These are phyloP conservation scores for Podaxis rugospora DNA, from an alignment of 768 basidiomycete species.

Conservation along the genomic window DNA sequence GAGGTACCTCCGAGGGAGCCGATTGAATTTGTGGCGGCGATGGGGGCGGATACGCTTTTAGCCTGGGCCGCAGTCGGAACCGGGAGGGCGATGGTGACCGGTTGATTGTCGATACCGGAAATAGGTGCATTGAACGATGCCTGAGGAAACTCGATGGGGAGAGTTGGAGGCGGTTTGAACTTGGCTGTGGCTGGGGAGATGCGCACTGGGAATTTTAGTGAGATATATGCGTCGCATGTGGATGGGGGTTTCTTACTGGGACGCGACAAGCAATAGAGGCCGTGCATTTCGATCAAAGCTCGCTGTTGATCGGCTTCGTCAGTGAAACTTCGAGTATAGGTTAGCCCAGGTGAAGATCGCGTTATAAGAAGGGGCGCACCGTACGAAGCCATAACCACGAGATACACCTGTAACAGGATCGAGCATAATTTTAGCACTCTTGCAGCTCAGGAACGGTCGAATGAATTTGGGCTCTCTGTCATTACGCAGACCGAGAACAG, in stretches of 20 bases:
- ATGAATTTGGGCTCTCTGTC: conserved; percentile 89
- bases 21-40: conserved; percentile 45
- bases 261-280: conserved; percentile 82
- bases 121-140: conserved; percentile 37
- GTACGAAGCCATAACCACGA: conserved; percentile 89
- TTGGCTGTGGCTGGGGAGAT: conserved; percentile 89
- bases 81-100: conserved; percentile 46
- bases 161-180: conserved; percentile 57
- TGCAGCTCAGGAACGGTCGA: conserved; percentile 84
- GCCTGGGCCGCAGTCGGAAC: conserved; percentile 39
- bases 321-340: conserved; percentile 56
- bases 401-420: conserved; percentile 88
- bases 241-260: conserved; percentile 59
- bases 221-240: conserved; percentile 25
- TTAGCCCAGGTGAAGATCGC: conserved; percentile 8
- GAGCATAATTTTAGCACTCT: conserved; percentile 94
- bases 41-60: conserved; percentile 69
- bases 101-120: conserved; percentile 29
- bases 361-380: conserved; percentile 39
- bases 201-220: conserved; percentile 53
- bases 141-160: conserved; percentile 40
- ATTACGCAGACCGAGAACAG: conserved; percentile 77
- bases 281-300: conserved; percentile 89
- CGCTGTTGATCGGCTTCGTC: conserved; percentile 87
- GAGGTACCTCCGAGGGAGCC: conserved; percentile 30